These are phyloP conservation scores for Halophytophthora batemanensis DNA, from an alignment of 352 stramenopile genomes.

Conservation along the genomic window DNA sequence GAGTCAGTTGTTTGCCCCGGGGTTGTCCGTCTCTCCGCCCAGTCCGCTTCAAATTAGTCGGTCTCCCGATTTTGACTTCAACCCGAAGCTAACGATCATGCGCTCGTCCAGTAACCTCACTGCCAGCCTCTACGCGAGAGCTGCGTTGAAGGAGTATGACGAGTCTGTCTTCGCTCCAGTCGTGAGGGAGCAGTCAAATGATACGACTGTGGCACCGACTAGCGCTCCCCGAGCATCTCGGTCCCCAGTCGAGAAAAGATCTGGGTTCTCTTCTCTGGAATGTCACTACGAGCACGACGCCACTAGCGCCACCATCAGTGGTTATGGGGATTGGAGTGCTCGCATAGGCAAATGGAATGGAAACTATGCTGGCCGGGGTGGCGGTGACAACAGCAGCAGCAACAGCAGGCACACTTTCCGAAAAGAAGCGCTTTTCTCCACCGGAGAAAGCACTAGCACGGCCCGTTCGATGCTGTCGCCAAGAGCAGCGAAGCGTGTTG, in stretches of 20 bases:
- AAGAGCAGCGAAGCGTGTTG: slow-evolving; percentile 20
- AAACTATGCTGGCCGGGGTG: neutral
- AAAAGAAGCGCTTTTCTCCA: slow-evolving; percentile 15
- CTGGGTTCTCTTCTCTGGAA: slow-evolving; percentile 16
- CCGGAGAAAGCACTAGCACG: slow-evolving; percentile 29
- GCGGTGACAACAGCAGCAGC: slow-evolving; percentile 22
- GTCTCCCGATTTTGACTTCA: slow-evolving; percentile 46
- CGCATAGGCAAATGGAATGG: slow-evolving; percentile 23
- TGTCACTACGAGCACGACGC: slow-evolving; percentile 19
- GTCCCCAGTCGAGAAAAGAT: slow-evolving; percentile 11
- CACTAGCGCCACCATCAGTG: slow-evolving; percentile 26
- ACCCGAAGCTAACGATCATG: slow-evolving; percentile 17
- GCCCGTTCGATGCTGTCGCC: slow-evolving; percentile 40
- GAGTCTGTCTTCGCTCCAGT: slow-evolving; percentile 49
- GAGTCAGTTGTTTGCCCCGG: slow-evolving; percentile 20
- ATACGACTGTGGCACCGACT: neutral
- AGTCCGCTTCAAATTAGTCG: slow-evolving; percentile 43
- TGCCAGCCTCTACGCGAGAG: slow-evolving; percentile 31
- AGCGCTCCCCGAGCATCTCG: slow-evolving; percentile 3
- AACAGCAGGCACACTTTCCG: slow-evolving; percentile 13
- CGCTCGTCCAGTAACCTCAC: slow-evolving; percentile 26
- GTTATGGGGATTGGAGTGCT: slow-evolving; percentile 23
- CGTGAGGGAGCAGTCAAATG: slow-evolving; percentile 1
- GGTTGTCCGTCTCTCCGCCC: slow-evolving; percentile 11
- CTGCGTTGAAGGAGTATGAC: slow-evolving; percentile 63